phyloP scores from a whole-genome alignment of 2,329 filamentous ascomycete species.

The Alternaria arbusti region DNA sequence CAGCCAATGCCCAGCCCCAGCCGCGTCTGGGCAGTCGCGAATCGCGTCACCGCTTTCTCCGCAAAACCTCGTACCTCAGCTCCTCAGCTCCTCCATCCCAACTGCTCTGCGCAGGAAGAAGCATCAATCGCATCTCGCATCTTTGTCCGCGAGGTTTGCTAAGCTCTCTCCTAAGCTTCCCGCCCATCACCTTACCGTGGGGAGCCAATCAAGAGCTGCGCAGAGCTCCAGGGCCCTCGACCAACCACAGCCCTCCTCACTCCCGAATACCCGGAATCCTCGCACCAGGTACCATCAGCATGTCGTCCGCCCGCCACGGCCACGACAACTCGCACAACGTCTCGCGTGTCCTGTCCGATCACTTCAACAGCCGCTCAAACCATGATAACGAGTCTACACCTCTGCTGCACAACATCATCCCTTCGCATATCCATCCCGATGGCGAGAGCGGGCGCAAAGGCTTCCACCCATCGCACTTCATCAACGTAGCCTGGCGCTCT shows the following conservation, averaged over 20 bases:
- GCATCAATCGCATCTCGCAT: not conserved
- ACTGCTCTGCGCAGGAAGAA: not conserved
- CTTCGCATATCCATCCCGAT: constrained; percentile 51
- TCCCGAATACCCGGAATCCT: not conserved
- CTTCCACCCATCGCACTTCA: constrained; percentile 67
- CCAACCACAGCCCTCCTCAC: not conserved
- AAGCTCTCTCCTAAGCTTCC: too few species aligned
- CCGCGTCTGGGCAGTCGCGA: constrained; percentile 7
- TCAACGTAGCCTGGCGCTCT: constrained; percentile 68
- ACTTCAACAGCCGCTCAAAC: constrained; percentile 16
- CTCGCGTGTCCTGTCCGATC: constrained; percentile 13
- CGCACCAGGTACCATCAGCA: not conserved
- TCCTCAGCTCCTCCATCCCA: constrained; percentile 3
- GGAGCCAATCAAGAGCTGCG: not conserved
- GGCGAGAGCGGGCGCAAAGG: constrained; percentile 74
- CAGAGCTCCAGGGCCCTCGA: not conserved
- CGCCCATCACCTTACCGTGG: not conserved
- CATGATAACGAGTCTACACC: constrained; percentile 35
- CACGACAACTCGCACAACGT: constrained; percentile 16
- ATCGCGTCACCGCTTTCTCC: constrained; percentile 6
- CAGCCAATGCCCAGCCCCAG: constrained; percentile 4
- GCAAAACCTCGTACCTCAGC: not conserved
- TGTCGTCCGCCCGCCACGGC: constrained; percentile 11
- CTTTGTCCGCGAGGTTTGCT: too few species aligned
- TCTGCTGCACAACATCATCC: constrained; percentile 39